phyloP scores from a whole-genome alignment of 2,329 filamentous ascomycete genomes.

The Aspergillus carbonarius region DNA sequence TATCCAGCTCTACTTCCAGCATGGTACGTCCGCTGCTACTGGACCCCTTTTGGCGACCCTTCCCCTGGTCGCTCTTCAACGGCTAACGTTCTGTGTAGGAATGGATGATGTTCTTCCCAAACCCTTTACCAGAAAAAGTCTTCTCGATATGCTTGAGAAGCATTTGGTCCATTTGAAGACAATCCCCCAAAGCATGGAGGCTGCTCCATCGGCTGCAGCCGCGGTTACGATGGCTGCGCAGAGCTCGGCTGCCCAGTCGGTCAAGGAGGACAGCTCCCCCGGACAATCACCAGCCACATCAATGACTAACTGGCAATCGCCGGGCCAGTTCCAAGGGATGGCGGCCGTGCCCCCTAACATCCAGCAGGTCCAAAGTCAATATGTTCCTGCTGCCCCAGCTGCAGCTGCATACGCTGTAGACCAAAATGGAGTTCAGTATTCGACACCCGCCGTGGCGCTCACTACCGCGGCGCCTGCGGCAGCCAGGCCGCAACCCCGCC shows the following conservation, averaged over 20 bases:
- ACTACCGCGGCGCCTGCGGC: constrained; percentile 28
- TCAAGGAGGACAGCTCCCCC: constrained; percentile 64
- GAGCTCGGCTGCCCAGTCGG: constrained; percentile 53
- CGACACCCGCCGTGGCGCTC: constrained; percentile 36
- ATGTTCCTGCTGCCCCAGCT: constrained; percentile 41
- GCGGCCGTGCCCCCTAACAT: constrained; percentile 54
- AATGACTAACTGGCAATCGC: constrained; percentile 64
- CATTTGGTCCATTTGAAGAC: constrained; percentile 83
- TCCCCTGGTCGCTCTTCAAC: not conserved
- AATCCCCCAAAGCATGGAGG: constrained; percentile 57
- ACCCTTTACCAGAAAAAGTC: constrained; percentile 87
- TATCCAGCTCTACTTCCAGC: constrained; percentile 94
- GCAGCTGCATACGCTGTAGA: constrained; percentile 40
- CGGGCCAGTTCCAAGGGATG: constrained; percentile 57
- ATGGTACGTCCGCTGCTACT: constrained; percentile 66
- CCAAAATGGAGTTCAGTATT: constrained; percentile 42
- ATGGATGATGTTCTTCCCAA: constrained; percentile 98
- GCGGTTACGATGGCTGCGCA: constrained; percentile 49
- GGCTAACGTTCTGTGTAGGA: constrained; percentile 54
- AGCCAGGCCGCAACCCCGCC: constrained; percentile 47
- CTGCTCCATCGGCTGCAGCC: constrained; percentile 39
- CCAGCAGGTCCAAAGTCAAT: constrained; percentile 44
- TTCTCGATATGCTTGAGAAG: constrained; percentile 82
- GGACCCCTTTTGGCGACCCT: not conserved
- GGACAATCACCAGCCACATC: constrained; percentile 60